Conservation (phyloP, 2,329 filamentous ascomycete species). For the Nothophoma quercina region DNA sequence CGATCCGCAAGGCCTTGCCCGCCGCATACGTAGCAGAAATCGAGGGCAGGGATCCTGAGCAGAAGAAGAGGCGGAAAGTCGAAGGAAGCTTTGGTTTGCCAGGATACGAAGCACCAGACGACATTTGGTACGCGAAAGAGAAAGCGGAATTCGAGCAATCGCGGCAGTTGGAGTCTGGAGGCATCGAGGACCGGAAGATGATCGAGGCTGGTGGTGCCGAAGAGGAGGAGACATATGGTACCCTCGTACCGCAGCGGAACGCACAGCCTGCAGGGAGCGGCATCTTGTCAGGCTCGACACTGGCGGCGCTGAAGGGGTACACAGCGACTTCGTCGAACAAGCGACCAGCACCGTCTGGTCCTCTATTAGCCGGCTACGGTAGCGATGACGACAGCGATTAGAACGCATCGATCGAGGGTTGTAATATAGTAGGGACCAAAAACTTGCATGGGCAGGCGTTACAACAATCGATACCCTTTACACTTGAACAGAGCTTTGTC, state of each 20-base stretch:
- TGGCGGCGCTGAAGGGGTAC: slow-evolving; percentile 75
- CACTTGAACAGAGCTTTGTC: background rate
- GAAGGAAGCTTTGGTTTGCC: slow-evolving; percentile 86
- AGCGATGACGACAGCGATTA: slow-evolving; percentile 82
- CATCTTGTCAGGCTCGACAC: slow-evolving; percentile 82
- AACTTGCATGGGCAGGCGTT: slow-evolving; percentile 18
- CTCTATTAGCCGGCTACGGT: slow-evolving; percentile 83
- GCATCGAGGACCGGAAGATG: slow-evolving; percentile 60
- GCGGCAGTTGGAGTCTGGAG: slow-evolving; percentile 65
- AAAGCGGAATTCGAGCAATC: slow-evolving; percentile 71
- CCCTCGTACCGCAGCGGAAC: slow-evolving; percentile 33
- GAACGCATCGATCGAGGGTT: slow-evolving; percentile 1
- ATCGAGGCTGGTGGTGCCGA: slow-evolving; percentile 54
- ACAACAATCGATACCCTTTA: slow-evolving; percentile 22
- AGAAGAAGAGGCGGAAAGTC: slow-evolving; percentile 85
- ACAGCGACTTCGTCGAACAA: slow-evolving; percentile 56
- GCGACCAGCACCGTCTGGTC: slow-evolving; percentile 59
- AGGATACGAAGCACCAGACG: slow-evolving; percentile 92
- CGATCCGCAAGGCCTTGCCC: slow-evolving; percentile 84
- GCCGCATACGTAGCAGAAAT: slow-evolving; percentile 92
- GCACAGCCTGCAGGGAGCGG: slow-evolving; percentile 56
- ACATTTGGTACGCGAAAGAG: slow-evolving; percentile 88
- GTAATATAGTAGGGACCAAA: background rate
- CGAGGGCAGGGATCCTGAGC: slow-evolving; percentile 87
- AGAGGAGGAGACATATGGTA: slow-evolving; percentile 21